Evolutionary conservation across 2,329 filamentous ascomycete genomes (phyloP), one percentile per base, ranked within the genome.

Genomic region (Pseudofabraea citricarpa): DNA sequence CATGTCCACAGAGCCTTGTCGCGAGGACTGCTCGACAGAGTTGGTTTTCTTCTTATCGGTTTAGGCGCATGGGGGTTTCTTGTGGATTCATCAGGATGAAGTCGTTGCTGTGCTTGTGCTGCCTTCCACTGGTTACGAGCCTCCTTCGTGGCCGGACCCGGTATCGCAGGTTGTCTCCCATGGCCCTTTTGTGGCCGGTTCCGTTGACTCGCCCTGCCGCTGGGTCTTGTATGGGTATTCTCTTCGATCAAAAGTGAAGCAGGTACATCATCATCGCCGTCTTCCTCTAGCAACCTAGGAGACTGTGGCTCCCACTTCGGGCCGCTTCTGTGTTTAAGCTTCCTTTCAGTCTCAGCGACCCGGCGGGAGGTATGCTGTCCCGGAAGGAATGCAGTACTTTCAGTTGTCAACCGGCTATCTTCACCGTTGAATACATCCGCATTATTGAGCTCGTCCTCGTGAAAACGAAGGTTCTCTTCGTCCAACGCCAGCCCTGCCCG

Each of bases 1-100:
- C 83, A 88, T 48, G 79, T 72, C 79, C 82, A 87, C 70, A 87
- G 73, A 16, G 84, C 84, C 56, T 78, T 81, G 53, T 84, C 79
- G 62, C 76, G 76, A 1, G 81, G 77, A 55, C 79, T 76, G 21
- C 73, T 68, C 41, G 68, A 46, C 16, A 59, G 68, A 40, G 73
- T 64, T 26, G 67, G 69, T 46, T 69, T 72, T 50, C 71, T 73
- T 51, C 70, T 72, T 62, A 69, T 66, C 22, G 73, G 71, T 7
- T 48, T 41, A 8, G 40, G 37, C 6, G n/a, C 37, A 55, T 71
- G 41, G 69, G 71, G 70, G 60, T 72, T 15, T 59, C 67, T 36
- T 59, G 60, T 33, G 60, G 65, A 40, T 59, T 69, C 16, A 53
- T 66, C 44, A 59, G 64, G 39, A 53, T 75, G 23, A n/a, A 77